Conservation (phyloP, 352 stramenopile species). For the Poterioochromonas sp. region DNA sequence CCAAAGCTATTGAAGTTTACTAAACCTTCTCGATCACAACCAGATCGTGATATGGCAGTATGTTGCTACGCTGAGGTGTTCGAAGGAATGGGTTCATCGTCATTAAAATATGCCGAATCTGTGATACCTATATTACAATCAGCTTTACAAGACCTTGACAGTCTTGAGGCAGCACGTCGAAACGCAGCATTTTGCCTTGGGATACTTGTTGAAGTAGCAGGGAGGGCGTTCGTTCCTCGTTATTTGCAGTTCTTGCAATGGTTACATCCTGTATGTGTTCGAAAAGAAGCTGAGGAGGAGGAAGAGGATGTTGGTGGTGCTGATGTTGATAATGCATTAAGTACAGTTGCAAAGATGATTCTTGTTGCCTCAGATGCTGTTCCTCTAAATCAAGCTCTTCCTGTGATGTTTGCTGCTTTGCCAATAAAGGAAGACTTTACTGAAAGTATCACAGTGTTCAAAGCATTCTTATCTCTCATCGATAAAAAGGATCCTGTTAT, state of each 20-base stretch:
- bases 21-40: conserved; percentile 71
- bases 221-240: conserved; percentile 60
- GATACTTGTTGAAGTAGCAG: conserved; percentile 71
- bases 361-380: conserved; percentile 60
- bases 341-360: conserved; percentile 83
- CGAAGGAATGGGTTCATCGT: background rate
- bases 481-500: conserved; percentile 69
- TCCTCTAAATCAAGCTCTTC: conserved; percentile 81
- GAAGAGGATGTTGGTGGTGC: conserved; percentile 57
- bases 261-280: conserved; percentile 72
- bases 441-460: conserved; percentile 89
- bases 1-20: conserved; percentile 76
- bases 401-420: conserved; percentile 77
- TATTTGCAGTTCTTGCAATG: conserved; percentile 81
- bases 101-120: conserved; percentile 52
- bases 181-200: conserved; percentile 89
- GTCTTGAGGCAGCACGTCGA: conserved; percentile 79
- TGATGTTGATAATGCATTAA: conserved; percentile 84
- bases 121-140: conserved; percentile 76
- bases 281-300: conserved; percentile 45
- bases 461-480: conserved; percentile 80
- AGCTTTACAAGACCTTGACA: conserved; percentile 71
- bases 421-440: conserved; percentile 91
- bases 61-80: conserved; percentile 84
- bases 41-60: conserved; percentile 81